phyloP scores from a whole-genome alignment of 2,329 filamentous ascomycete genomes.

The Sporothrix brunneoviolacea region DNA sequence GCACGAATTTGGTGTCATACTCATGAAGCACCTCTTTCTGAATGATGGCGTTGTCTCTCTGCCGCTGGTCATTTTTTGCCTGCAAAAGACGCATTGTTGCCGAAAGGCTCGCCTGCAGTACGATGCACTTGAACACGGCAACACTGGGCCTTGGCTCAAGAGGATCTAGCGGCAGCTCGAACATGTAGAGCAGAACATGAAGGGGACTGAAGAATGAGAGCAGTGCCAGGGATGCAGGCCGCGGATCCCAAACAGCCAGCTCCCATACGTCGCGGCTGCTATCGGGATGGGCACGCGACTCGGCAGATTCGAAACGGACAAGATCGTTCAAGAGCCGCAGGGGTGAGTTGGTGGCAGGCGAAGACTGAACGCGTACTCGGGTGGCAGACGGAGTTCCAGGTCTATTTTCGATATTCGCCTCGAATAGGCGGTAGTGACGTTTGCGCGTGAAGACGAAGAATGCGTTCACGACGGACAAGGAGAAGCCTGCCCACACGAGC shows the following conservation, averaged over 20 bases:
- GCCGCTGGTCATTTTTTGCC: conserved; percentile 71
- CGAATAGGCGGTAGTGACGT: conserved; percentile 86
- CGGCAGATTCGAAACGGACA: conserved; percentile 63
- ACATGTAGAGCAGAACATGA: conserved; percentile 83
- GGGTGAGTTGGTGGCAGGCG: conserved; percentile 65
- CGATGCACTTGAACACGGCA: conserved; percentile 75
- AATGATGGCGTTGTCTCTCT: conserved; percentile 75
- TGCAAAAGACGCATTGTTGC: conserved; percentile 69
- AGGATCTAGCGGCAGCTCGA: conserved; percentile 72
- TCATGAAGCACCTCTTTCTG: conserved; percentile 90
- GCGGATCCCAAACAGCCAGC: conserved; percentile 85
- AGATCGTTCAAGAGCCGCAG: conserved; percentile 65
- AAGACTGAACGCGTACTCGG: conserved; percentile 81
- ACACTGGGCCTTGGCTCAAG: conserved; percentile 78
- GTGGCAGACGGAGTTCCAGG: conserved; percentile 79
- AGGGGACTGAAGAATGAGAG: conserved; percentile 91
- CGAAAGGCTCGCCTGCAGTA: conserved; percentile 69
- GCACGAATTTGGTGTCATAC: conserved; percentile 93
- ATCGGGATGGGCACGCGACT: conserved; percentile 77
- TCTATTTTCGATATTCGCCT: conserved; percentile 68
- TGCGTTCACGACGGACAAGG: conserved; percentile 67
- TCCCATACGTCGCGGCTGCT: conserved; percentile 88
- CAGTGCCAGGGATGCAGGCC: conserved; percentile 72
- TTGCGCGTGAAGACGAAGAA: conserved; percentile 75
- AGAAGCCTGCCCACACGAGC: conserved; percentile 61